Evolutionary conservation across 192 early-diverging fungal genomes (phyloP).

Genomic region (Entrophospora sp.): DNA sequence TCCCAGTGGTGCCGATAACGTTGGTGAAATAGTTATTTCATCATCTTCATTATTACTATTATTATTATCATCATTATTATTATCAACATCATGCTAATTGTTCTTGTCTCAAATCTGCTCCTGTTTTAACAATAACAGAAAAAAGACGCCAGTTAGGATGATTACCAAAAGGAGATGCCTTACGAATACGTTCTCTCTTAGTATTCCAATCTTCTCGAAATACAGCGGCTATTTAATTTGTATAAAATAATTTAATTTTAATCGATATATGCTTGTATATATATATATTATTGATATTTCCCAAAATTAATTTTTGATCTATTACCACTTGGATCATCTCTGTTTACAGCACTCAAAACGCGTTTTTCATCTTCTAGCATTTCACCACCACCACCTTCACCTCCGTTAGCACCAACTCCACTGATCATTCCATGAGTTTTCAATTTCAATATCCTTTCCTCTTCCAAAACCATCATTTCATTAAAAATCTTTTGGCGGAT

Average conservation of each 20-base stretch:
- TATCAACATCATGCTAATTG: slow-evolving; percentile 67
- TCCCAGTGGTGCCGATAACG: slow-evolving; percentile 8
- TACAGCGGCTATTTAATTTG: slow-evolving; percentile 61
- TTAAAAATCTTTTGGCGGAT: slow-evolving; percentile 86
- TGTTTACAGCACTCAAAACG: slow-evolving; percentile 51
- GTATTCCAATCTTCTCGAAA: slow-evolving; percentile 91
- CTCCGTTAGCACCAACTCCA: slow-evolving; percentile 54
- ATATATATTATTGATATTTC: background rate
- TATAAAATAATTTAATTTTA: background rate
- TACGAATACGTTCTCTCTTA: slow-evolving; percentile 79
- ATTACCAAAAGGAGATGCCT: slow-evolving; percentile 79
- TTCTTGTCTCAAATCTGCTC: slow-evolving; percentile 91
- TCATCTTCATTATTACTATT: too few relatives aligned
- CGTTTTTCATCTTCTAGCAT: slow-evolving; percentile 54
- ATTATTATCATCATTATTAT: background rate
- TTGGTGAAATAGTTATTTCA: background rate
- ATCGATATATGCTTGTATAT: background rate
- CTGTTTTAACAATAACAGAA: slow-evolving; percentile 95
- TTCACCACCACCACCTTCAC: slow-evolving; percentile 45
- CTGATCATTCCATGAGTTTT: slow-evolving; percentile 63
- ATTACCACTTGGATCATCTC: slow-evolving; percentile 86
- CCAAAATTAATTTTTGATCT: too few relatives aligned
- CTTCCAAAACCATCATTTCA: slow-evolving; percentile 93
- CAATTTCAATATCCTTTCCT: slow-evolving; percentile 65
- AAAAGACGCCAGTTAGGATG: slow-evolving; percentile 80